Conservation (phyloP, 2,329 filamentous ascomycete genomes). For the Knoxdaviesia capensis region DNA sequence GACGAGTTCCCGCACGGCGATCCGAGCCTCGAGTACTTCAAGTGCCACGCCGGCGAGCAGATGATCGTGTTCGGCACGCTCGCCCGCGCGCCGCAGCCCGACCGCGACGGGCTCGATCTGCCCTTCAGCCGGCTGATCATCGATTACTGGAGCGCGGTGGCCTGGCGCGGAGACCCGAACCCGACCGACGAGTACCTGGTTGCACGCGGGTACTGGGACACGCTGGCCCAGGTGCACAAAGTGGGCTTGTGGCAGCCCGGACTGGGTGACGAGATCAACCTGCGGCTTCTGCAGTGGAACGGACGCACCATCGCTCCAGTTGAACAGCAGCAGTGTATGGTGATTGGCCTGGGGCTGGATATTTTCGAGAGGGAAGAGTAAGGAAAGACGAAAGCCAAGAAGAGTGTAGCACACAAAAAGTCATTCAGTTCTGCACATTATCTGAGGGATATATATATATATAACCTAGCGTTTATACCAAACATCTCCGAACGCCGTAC, state of each 20-base stretch:
- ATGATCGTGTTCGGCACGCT: slow-evolving; percentile 16
- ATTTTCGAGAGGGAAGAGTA: too few species aligned
- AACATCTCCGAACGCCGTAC: too few species aligned
- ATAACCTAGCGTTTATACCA: too few species aligned
- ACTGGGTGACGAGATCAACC: background rate
- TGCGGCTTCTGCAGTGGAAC: slow-evolving; percentile 1
- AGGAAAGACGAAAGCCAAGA: too few species aligned
- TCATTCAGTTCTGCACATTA: too few species aligned
- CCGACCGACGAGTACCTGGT: slow-evolving; percentile 11
- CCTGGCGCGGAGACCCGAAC: slow-evolving; percentile 13
- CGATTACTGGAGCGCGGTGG: slow-evolving; percentile 16
- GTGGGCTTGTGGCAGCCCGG: slow-evolving; percentile 11
- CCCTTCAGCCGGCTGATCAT: slow-evolving; percentile 13
- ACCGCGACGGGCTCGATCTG: slow-evolving; percentile 15
- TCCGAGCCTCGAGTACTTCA: slow-evolving; percentile 17
- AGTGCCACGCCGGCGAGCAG: slow-evolving; percentile 20
- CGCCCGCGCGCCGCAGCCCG: slow-evolving; percentile 11
- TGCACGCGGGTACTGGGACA: slow-evolving; percentile 11
- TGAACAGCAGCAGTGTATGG: too few species aligned
- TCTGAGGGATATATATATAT: too few species aligned
- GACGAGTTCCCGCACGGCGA: slow-evolving; percentile 12
- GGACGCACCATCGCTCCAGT: background rate
- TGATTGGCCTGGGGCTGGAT: too few species aligned
- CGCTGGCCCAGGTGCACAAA: slow-evolving; percentile 10
- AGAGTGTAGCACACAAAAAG: too few species aligned